phyloP scores from a whole-genome alignment of 352 stramenopile species.

The Pythium plurisporium region DNA sequence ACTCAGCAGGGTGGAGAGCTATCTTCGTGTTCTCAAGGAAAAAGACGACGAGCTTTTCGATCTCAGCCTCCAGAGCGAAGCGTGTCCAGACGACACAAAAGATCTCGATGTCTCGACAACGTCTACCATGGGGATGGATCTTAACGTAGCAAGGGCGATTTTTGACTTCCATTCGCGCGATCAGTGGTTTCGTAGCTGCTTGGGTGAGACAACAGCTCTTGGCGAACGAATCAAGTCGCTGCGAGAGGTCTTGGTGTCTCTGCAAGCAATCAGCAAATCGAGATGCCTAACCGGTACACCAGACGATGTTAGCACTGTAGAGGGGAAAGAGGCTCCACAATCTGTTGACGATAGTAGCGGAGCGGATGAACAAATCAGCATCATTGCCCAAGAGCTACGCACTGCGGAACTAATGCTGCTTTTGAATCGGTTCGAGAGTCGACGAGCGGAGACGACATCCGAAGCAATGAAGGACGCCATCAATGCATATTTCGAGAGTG shows the following conservation, averaged over 20 bases:
- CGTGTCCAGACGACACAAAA: not conserved
- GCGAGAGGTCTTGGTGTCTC: slow-evolving; percentile 12
- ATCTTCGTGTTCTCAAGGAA: slow-evolving; percentile 21
- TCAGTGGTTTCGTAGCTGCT: slow-evolving; percentile 25
- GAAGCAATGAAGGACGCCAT: slow-evolving; percentile 13
- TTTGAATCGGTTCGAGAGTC: slow-evolving; percentile 36
- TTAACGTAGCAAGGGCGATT: slow-evolving; percentile 14
- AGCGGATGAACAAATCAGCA: slow-evolving; percentile 4
- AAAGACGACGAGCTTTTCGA: slow-evolving; percentile 23
- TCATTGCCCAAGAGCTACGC: not conserved
- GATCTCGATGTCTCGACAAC: not conserved
- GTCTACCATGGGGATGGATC: slow-evolving; percentile 1
- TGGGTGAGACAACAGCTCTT: slow-evolving; percentile 25
- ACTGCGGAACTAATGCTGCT: slow-evolving; percentile 20
- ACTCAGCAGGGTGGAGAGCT: slow-evolving; percentile 14
- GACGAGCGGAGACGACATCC: slow-evolving; percentile 25
- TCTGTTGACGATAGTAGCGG: not conserved
- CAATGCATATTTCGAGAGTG: not conserved
- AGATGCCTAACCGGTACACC: not conserved
- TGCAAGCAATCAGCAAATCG: not conserved
- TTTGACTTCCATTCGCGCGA: slow-evolving; percentile 30
- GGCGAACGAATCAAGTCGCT: slow-evolving; percentile 21
- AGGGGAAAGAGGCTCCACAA: no score
- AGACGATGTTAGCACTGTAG: no score
- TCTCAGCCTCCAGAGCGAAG: not conserved